Percentiles rank a stretch among this genome's conserved stretches.
phyloP scores from a whole-genome alignment of 23 red algal species.

The Gracilaria caudata region DNA sequence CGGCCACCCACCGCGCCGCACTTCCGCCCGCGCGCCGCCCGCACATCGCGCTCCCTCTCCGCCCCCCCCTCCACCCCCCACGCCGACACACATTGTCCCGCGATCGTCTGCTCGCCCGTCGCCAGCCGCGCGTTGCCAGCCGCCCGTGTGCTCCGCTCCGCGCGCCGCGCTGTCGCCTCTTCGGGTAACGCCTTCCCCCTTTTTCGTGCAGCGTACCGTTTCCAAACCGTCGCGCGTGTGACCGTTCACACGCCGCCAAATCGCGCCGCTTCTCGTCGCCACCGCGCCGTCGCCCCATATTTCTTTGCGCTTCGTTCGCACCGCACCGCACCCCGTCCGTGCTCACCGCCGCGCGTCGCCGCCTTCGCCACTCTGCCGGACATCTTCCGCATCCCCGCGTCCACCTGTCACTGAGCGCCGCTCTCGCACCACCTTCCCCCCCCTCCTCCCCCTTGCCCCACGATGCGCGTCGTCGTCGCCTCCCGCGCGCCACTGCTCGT shows the following conservation, averaged over 20 bases:
- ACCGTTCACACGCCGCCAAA: background rate
- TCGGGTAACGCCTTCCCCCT: background rate
- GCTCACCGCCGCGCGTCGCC: background rate
- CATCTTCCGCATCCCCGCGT: conserved; percentile 26
- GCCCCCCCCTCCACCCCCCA: background rate
- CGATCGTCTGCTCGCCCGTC: too few species aligned
- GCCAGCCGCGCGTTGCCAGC: background rate
- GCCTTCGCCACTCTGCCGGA: background rate
- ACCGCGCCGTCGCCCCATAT: background rate
- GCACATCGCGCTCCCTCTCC: background rate
- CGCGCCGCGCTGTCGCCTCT: background rate
- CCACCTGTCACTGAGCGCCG: background rate
- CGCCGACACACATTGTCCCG: background rate
- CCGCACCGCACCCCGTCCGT: background rate
- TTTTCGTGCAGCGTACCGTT: background rate
- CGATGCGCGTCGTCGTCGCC: conserved; percentile 3
- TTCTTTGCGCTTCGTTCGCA: background rate
- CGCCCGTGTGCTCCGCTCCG: background rate
- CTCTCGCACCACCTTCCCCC: background rate
- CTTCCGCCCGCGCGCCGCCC: too few species aligned
- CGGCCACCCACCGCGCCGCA: too few species aligned
- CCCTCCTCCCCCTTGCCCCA: background rate
- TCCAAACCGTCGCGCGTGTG: background rate
- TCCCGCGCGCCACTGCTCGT: background rate
- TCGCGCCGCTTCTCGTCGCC: background rate